A percentile compares a stretch with the other conserved stretches of the same genome.
phyloP scores from a whole-genome alignment of 2,329 filamentous ascomycete species.

The Fusarium sp. region DNA sequence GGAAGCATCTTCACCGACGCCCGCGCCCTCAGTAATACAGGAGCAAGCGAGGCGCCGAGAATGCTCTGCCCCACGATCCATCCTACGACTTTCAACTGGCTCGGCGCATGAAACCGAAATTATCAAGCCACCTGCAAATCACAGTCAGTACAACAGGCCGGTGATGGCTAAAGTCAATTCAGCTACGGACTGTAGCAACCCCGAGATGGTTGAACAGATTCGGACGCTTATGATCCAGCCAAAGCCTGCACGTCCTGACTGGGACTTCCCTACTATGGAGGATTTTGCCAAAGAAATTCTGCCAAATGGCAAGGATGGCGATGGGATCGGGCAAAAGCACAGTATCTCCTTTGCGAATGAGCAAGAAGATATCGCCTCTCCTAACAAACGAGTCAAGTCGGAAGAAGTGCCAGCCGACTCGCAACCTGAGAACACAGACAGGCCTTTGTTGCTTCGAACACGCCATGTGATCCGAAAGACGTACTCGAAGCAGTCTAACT shows the following conservation, averaged over 20 bases:
- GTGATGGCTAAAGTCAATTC: slow-evolving; percentile 19
- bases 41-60: slow-evolving; percentile 50
- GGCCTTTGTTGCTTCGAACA: neutral
- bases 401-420: neutral
- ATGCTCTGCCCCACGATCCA: slow-evolving; percentile 45
- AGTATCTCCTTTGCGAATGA: neutral
- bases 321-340: neutral
- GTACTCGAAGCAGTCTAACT: slow-evolving; percentile 12
- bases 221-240: slow-evolving; percentile 36
- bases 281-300: slow-evolving; percentile 39
- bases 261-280: slow-evolving; percentile 37
- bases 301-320: neutral
- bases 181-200: slow-evolving; percentile 4
- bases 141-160: slow-evolving; percentile 39
- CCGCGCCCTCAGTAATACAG: slow-evolving; percentile 47
- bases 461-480: slow-evolving; percentile 1
- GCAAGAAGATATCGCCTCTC: neutral
- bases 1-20: slow-evolving; percentile 31
- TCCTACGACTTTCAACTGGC: slow-evolving; percentile 44
- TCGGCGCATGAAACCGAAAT: slow-evolving; percentile 12
- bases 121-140: slow-evolving; percentile 10
- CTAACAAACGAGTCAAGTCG: slow-evolving; percentile 26
- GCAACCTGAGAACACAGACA: neutral
- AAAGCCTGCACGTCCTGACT: neutral
- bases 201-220: slow-evolving; percentile 43